Conservation (phyloP, 1,139 yeast species). For the Lodderomyces margitis region DNA sequence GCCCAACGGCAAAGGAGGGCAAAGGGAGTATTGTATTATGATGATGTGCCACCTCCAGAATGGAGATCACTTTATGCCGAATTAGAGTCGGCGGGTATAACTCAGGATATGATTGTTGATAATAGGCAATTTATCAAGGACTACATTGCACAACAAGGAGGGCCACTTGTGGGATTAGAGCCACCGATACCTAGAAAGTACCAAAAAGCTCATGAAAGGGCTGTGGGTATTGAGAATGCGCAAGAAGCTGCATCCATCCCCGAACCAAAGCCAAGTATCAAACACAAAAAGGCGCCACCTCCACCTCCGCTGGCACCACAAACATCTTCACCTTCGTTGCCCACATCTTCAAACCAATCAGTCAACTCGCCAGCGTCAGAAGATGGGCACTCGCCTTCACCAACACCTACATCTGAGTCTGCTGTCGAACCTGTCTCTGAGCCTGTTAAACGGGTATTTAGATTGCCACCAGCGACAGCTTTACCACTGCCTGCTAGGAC, state of each 20-base stretch:
- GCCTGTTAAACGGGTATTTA: conserved; percentile 20
- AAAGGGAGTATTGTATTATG: conserved; percentile 68
- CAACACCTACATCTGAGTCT: neutral
- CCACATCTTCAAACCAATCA: conserved; percentile 5
- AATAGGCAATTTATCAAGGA: conserved; percentile 79
- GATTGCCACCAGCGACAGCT: conserved; percentile 28
- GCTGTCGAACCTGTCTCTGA: conserved; percentile 2
- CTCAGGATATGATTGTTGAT: conserved; percentile 89
- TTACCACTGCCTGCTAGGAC: conserved; percentile 33
- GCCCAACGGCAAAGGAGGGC: conserved; percentile 57
- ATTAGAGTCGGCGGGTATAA: conserved; percentile 73
- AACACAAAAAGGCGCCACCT: conserved; percentile 43
- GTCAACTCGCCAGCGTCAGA: conserved; percentile 1
- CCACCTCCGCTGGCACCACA: conserved; percentile 39
- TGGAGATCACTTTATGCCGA: conserved; percentile 78
- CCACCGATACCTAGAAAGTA: conserved; percentile 77
- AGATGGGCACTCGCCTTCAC: neutral
- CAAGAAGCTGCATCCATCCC: conserved; percentile 1
- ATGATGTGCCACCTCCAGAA: conserved; percentile 79
- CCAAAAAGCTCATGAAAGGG: conserved; percentile 20
- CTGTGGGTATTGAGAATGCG: conserved; percentile 5
- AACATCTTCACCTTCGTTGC: conserved; percentile 10
- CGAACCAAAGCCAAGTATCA: conserved; percentile 15
- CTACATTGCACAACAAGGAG: conserved; percentile 74
- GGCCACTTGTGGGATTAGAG: conserved; percentile 80